Evolutionary conservation across 2,329 filamentous ascomycete species (phyloP), one percentile per base, ranked within the genome.

Genomic region (Endoconidiophora polonica): DNA sequence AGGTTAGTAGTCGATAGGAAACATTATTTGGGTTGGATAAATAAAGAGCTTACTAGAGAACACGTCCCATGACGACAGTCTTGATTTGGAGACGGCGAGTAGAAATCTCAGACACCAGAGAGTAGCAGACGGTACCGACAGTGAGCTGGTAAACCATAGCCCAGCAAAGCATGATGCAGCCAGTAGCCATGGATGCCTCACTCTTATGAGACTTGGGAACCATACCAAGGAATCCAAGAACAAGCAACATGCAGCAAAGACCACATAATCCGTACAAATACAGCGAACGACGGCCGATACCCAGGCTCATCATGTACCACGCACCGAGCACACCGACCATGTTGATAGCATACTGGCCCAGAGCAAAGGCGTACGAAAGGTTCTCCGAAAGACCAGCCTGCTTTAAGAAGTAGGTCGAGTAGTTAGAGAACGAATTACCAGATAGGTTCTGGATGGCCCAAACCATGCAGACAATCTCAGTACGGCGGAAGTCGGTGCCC

Each of bases 101-200:
- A 0, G 86, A 87, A 20, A 94, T 66, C 62, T 94, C 87, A 1
- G 83, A 77, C 3, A 94, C 87, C 9, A 94, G 74, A 0, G 86
- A 91, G 66, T 93, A 94, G 64, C 83, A 86, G 5, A 94, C 86
- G 0, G 87, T 91, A 38, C 87, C 87, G 45, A 94, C 86, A 0
- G 85, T 84, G 44, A 90, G 71, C 62, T 94, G 86, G 66, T 94
- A 94, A 58, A 81, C 76, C 43, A 91, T 67, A 1, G 87, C 81
- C 83, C 83, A 91, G 50, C 80, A 64, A 33, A 91, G 70, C 82
- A 94, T 88, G 64, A 94, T 83, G 53, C 75, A 76, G n/a, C 86
- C 86, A 0, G 85, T 91, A 1, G 85, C 86, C 52, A 90, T 68
- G 3, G 83, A 82, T 1, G 73, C 78, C 56, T 76, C 63, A 36